These are phyloP conservation scores for Umbilicus rupestris DNA, from an alignment of 164 flowering plant genomes.

Conservation along the genomic window DNA sequence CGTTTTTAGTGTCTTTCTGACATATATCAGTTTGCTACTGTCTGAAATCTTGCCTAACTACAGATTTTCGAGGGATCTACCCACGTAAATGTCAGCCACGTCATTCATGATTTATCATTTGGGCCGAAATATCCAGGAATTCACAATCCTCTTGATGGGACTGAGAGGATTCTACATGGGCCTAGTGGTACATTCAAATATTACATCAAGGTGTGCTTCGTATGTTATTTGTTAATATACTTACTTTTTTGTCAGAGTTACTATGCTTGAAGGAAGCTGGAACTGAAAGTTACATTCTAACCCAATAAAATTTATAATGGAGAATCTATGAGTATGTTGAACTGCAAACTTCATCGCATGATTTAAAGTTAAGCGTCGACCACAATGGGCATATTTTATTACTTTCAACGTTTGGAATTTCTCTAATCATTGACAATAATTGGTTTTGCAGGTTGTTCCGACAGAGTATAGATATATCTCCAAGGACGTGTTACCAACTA, in stretches of 20 bases:
- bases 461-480: conserved; percentile 84
- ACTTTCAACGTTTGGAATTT: background rate
- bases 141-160: conserved; percentile 97
- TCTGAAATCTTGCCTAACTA: conserved; percentile 7
- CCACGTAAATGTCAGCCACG: conserved; percentile 91
- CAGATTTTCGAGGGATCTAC: conserved; percentile 86
- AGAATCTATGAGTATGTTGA: too few species aligned
- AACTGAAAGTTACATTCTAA: too few species aligned
- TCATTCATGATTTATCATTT: conserved; percentile 90
- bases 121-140: conserved; percentile 98
- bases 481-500: conserved; percentile 84
- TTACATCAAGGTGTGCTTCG: conserved; percentile 76
- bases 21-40: background rate
- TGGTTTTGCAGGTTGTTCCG: conserved; percentile 64
- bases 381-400: background rate
- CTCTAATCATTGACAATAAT: background rate
- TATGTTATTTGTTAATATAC: conserved; percentile 3
- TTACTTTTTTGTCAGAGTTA: background rate
- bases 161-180: conserved; percentile 56
- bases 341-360: background rate
- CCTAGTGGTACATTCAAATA: conserved; percentile 95
- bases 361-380: background rate
- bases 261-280: background rate
- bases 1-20: background rate
- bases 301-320: too few species aligned